phyloP scores from a whole-genome alignment of 2,329 filamentous ascomycete genomes.

The Aspergillus glaucus region DNA sequence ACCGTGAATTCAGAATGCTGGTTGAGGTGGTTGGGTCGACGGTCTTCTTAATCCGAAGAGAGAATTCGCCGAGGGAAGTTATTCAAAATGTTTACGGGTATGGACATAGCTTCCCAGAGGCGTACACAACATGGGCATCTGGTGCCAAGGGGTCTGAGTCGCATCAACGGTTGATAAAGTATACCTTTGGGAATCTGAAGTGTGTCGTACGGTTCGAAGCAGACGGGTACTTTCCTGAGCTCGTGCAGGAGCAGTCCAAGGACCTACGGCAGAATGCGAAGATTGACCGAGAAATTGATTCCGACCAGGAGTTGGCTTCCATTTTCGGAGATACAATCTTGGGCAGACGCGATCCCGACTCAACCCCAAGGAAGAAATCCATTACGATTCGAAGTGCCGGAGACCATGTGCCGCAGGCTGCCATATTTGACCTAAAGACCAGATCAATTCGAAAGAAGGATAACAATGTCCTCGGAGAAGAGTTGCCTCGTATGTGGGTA shows the following conservation, averaged over 20 bases:
- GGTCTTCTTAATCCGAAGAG: constrained; percentile 58
- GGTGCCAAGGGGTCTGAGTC: constrained; percentile 51
- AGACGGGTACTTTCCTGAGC: constrained; percentile 48
- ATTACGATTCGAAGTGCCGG: constrained; percentile 19
- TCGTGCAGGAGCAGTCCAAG: not conserved
- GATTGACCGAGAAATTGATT: not conserved
- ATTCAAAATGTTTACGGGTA: constrained; percentile 54
- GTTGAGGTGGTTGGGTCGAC: constrained; percentile 52
- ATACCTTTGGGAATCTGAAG: constrained; percentile 49
- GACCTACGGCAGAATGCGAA: not conserved
- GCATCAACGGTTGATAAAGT: constrained; percentile 58
- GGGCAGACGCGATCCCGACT: not conserved
- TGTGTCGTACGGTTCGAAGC: constrained; percentile 52
- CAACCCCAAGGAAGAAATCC: not conserved
- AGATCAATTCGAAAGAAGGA: constrained; percentile 31
- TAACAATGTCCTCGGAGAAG: constrained; percentile 32
- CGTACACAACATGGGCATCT: constrained; percentile 58
- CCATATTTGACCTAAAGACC: constrained; percentile 51
- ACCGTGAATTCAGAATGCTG: constrained; percentile 52
- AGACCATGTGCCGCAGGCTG: constrained; percentile 31
- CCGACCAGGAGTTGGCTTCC: constrained; percentile 1
- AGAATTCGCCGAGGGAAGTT: constrained; percentile 53
- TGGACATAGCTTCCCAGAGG: constrained; percentile 61
- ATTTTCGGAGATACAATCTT: constrained; percentile 1
- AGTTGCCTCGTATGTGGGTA: constrained; percentile 45